These are phyloP conservation scores for Coniochaeta ligniaria DNA, from an alignment of 2,329 filamentous ascomycete species.

Conservation along the genomic window DNA sequence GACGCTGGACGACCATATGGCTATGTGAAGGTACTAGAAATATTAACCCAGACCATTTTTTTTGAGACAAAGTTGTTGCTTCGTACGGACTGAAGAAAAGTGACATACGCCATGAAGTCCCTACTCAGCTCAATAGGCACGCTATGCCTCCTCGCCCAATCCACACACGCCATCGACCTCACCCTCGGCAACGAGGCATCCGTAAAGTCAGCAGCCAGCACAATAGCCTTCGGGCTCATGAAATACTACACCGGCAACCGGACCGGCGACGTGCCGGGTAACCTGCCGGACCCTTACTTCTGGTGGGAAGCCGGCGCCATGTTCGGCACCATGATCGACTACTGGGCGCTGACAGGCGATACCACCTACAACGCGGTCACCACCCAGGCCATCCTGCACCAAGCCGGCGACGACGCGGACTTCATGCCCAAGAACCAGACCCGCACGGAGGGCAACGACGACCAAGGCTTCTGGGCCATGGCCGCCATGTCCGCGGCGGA, in stretches of 20 bases:
- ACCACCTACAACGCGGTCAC: slow-evolving; percentile 54
- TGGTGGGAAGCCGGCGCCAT: slow-evolving; percentile 73
- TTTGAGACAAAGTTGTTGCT: no score
- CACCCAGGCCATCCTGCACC: slow-evolving; percentile 51
- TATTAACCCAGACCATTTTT: no score
- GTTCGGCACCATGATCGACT: slow-evolving; percentile 65
- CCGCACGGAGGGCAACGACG: slow-evolving; percentile 59
- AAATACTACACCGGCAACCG: slow-evolving; percentile 50
- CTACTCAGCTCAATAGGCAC: slow-evolving; percentile 7
- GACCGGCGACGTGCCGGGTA: slow-evolving; percentile 50
- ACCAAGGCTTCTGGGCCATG: slow-evolving; percentile 82
- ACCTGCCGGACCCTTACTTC: slow-evolving; percentile 55
- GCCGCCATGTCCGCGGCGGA: slow-evolving; percentile 74
- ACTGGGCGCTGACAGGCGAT: slow-evolving; percentile 65
- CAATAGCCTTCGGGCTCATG: slow-evolving; percentile 38
- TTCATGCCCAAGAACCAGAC: slow-evolving; percentile 64
- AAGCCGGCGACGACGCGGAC: slow-evolving; percentile 50
- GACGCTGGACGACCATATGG: background rate
- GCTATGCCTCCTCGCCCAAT: slow-evolving; percentile 11
- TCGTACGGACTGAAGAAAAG: no score
- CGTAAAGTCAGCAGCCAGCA: slow-evolving; percentile 38
- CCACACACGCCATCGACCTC: slow-evolving; percentile 11
- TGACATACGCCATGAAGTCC: slow-evolving; percentile 10
- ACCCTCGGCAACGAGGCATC: slow-evolving; percentile 24
- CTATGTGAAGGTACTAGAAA: no score